Conservation (phyloP, 78 protist species). For the Neovahlkampfia damariscottae region DNA sequence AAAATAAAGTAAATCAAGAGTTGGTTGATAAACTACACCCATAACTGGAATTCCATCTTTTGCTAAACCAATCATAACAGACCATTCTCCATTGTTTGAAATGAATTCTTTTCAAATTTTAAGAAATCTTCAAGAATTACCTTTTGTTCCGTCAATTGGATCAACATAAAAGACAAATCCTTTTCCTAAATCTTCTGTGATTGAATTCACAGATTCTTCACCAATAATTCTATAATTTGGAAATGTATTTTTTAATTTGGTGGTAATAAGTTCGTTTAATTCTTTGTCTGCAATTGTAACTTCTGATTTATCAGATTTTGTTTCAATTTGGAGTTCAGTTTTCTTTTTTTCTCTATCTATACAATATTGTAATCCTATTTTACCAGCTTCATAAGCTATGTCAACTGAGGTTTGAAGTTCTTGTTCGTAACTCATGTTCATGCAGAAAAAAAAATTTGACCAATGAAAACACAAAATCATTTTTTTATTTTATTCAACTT, state of each 20-base stretch:
- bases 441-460: too few species aligned
- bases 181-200: neutral
- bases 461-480: too few species aligned
- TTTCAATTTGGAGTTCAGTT: neutral
- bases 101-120: too few species aligned
- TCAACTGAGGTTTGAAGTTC: neutral
- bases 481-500: too few species aligned
- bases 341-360: neutral
- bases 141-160: conserved; percentile 28
- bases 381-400: neutral
- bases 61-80: conserved; percentile 24
- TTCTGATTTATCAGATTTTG: neutral
- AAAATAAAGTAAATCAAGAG: neutral
- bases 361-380: neutral
- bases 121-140: too few species aligned
- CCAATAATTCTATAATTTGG: conserved; percentile 12
- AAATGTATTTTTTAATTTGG: neutral
- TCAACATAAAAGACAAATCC: conserved; percentile 22
- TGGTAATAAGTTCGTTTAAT: conserved; percentile 13
- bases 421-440: too few species aligned
- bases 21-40: conserved; percentile 16
- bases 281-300: conserved; percentile 26
- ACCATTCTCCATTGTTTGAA: conserved; percentile 8
- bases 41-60: conserved; percentile 6
- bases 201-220: conserved; percentile 1